Percentiles rank a stretch among this genome's conserved stretches.
These are phyloP conservation scores for Microbotryum violaceum DNA, from an alignment of 1,284 basidiomycete genomes.

Conservation along the genomic window DNA sequence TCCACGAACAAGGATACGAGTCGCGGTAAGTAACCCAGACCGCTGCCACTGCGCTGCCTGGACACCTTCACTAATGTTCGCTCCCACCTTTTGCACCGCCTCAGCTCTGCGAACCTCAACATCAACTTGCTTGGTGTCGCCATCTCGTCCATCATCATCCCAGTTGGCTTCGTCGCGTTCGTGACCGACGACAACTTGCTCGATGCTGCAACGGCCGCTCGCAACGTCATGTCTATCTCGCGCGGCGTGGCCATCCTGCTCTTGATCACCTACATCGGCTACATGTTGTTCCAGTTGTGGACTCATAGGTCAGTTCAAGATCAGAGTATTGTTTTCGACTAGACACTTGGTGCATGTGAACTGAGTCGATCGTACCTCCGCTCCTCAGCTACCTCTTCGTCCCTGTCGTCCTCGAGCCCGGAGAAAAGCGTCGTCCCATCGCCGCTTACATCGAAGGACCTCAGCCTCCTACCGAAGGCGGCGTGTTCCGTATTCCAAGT, in stretches of 20 bases:
- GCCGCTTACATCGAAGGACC: slow-evolving; percentile 34
- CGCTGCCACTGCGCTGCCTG: no score
- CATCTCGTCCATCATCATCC: slow-evolving; percentile 64
- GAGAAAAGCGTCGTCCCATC: slow-evolving; percentile 20
- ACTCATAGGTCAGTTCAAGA: slow-evolving; percentile 42
- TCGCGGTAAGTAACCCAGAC: no score
- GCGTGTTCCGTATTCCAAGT: slow-evolving; percentile 38
- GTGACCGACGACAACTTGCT: slow-evolving; percentile 30
- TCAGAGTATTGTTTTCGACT: slow-evolving; percentile 49
- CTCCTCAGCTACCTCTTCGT: slow-evolving; percentile 39
- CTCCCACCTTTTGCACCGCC: slow-evolving; percentile 30
- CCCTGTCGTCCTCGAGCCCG: slow-evolving; percentile 16
- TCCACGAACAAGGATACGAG: slow-evolving; percentile 56
- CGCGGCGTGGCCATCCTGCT: slow-evolving; percentile 52
- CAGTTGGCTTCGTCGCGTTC: slow-evolving; percentile 54
- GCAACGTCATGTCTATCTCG: slow-evolving; percentile 43
- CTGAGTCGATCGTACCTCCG: slow-evolving; percentile 35
- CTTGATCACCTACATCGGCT: slow-evolving; percentile 48
- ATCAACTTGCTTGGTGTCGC: slow-evolving; percentile 69
- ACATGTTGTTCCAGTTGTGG: slow-evolving; percentile 48
- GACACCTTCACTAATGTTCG: no score
- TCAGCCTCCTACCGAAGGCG: slow-evolving; percentile 32
- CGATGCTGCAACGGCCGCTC: slow-evolving; percentile 36
- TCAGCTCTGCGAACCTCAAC: slow-evolving; percentile 68
- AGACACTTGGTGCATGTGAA: background rate